Evolutionary conservation across 345 rosid species (phyloP), one percentile per base, ranked within the genome.

Genomic region (Salix caprea): DNA sequence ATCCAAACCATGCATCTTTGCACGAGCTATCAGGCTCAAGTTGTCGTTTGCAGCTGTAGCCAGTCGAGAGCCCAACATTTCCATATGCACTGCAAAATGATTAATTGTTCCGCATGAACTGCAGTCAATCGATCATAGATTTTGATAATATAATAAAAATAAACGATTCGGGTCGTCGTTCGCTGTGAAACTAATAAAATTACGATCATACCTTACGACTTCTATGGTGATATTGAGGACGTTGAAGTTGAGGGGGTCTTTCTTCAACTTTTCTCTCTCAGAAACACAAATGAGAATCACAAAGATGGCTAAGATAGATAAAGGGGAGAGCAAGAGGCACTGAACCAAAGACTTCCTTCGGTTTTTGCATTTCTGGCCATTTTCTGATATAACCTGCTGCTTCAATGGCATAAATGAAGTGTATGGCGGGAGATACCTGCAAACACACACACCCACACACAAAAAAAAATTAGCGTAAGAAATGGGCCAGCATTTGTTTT

Each of bases 171-270:
- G 44, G 11, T 10, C 10, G 46, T 42, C 46, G 46, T 42, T 42
- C 14, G 0, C 46, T 11, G 46, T 42, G 46, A 42, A 0, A 11
- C 5, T 36, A 36, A 5, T 10, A 11, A 42, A 42, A 10, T 2
- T 2, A 42, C 3, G 46, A 11, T 36, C 37, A 37, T 56, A 89
- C 97, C 93, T 92, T 80, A 88, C 37, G 5, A 91, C 87, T 85
- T 92, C 96, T 0, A 91, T 14, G 56, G 84, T 80, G 76, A 92
- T 87, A 80, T 81, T 86, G 12, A 92, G 50, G 15, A 88, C 85
- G 8, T 80, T 88, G 77, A 91, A 89, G 69, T 92, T 92, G 71
- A 87, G 86, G 2, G 95, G 92, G 68, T 88, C 97, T 32, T 72
- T 42, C 82, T 65, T 78, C 48, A 91, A 21, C 48, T 84, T 87